Conservation (phyloP, 2,329 filamentous ascomycete genomes). For the Calonectria naviculata region DNA sequence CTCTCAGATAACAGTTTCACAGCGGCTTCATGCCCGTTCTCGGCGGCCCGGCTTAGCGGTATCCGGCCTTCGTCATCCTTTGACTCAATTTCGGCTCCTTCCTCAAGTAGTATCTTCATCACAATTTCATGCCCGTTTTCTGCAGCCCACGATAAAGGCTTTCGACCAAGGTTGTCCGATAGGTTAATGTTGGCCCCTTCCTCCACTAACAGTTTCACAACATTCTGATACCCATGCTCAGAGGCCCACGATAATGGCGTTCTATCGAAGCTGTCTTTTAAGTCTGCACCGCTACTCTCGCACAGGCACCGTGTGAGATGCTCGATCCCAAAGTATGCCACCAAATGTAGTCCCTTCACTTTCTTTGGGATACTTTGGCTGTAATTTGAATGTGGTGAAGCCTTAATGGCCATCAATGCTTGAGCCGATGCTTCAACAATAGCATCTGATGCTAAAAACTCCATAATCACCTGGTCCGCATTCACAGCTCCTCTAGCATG, state of each 20-base stretch:
- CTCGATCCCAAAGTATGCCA: slow-evolving; percentile 35
- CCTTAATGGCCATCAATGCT: slow-evolving; percentile 23
- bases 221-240: too few relatives aligned
- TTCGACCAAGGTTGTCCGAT: too few relatives aligned
- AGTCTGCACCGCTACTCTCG: background rate
- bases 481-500: slow-evolving; percentile 39
- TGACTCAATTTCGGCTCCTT: too few relatives aligned
- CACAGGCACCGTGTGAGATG: too few relatives aligned
- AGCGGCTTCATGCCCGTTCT: background rate
- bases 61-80: too few relatives aligned
- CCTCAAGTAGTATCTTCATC: too few relatives aligned
- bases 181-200: too few relatives aligned
- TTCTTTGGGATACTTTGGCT: slow-evolving; percentile 14
- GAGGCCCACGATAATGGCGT: background rate
- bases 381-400: background rate
- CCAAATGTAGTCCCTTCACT: slow-evolving; percentile 36
- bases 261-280: background rate
- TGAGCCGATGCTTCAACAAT: slow-evolving; percentile 31
- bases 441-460: slow-evolving; percentile 27
- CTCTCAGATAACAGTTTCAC: background rate
- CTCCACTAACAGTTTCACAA: too few relatives aligned
- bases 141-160: too few relatives aligned
- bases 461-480: slow-evolving; percentile 7
- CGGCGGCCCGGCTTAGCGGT: too few relatives aligned
- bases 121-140: too few relatives aligned